Evolutionary conservation across 345 rosid species (phyloP).

Genomic region (rapeseed (Brassica napus)): DNA sequence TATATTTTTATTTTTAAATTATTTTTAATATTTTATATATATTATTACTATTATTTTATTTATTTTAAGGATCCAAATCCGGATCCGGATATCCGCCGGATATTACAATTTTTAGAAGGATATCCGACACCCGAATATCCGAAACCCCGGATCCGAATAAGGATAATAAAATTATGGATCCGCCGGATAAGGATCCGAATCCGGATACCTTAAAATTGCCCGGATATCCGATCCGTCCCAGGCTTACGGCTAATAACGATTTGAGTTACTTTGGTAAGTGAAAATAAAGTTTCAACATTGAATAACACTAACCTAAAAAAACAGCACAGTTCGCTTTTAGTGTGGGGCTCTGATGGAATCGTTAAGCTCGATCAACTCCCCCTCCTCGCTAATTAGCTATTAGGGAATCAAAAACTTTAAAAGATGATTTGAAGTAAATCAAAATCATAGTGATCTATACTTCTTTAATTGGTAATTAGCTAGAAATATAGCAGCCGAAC

Average conservation of each 20-base stretch:
- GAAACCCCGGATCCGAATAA: too few species aligned
- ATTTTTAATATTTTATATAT: too few species aligned
- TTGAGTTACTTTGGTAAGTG: not conserved
- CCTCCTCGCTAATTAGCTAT: not conserved
- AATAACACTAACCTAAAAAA: not conserved
- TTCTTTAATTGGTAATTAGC: not conserved
- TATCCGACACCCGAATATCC: too few species aligned
- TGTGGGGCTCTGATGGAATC: not conserved
- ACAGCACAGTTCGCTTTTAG: not conserved
- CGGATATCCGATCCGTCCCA: too few species aligned
- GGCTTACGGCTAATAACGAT: not conserved
- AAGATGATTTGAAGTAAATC: not conserved
- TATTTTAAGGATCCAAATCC: too few species aligned
- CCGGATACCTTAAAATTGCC: too few species aligned
- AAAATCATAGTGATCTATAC: not conserved
- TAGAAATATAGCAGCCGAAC: slow-evolving; percentile 15
- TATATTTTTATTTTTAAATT: too few species aligned
- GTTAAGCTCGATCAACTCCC: slow-evolving; percentile 3
- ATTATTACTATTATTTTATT: too few species aligned
- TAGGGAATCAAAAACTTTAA: slow-evolving; percentile 23
- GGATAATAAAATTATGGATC: too few species aligned
- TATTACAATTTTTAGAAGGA: too few species aligned
- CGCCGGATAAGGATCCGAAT: too few species aligned
- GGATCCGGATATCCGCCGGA: too few species aligned
- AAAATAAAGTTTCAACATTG: not conserved